Percentiles rank a stretch among this genome's conserved stretches.
These are phyloP conservation scores for Alternaria triticina DNA, from an alignment of 2,329 filamentous ascomycete genomes.

Conservation along the genomic window DNA sequence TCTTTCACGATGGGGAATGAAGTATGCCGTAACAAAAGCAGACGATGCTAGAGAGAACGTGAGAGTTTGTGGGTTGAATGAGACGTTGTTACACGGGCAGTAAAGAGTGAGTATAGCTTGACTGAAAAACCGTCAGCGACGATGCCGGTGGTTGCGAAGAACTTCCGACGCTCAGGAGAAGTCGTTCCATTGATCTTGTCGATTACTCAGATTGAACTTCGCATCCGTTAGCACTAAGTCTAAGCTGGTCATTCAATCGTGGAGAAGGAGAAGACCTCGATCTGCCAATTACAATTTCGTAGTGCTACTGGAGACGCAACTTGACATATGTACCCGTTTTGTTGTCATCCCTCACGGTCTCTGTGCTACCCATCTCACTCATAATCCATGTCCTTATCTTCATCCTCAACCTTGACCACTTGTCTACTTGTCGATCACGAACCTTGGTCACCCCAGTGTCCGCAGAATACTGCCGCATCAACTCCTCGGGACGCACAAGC, in stretches of 20 bases:
- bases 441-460: too few species aligned
- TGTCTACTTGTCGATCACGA: too few species aligned
- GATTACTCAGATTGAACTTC: neutral
- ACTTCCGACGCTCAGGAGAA: neutral
- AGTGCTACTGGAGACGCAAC: neutral
- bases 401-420: too few species aligned
- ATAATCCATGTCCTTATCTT: too few species aligned
- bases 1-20: neutral
- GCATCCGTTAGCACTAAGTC: neutral
- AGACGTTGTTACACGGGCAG: neutral
- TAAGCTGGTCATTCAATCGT: neutral
- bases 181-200: neutral
- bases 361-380: neutral
- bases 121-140: neutral
- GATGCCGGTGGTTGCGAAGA: neutral
- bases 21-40: neutral
- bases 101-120: neutral
- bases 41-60: neutral
- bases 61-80: neutral
- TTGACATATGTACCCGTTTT: neutral
- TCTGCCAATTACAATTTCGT: neutral
- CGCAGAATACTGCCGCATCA: too few species aligned
- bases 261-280: neutral
- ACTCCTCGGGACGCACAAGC: too few species aligned
- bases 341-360: neutral